A percentile compares a stretch with the other conserved stretches of the same genome.
Conservation (phyloP, 169 alveolate species). For the Plasmodium malariae region DNA sequence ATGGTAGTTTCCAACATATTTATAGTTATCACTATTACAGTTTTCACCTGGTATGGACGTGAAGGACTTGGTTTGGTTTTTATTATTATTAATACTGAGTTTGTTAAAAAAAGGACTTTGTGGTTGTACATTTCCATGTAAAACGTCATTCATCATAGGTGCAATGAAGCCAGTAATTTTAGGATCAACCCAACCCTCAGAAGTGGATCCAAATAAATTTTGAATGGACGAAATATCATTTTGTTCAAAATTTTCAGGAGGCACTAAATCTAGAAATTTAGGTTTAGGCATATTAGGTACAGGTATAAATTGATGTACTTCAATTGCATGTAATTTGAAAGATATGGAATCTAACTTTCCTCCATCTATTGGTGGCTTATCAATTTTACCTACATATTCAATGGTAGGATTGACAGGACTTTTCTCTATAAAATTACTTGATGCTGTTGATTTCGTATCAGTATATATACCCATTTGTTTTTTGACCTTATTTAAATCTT, state of each 20-base stretch:
- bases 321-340: slow-evolving; percentile 91
- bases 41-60: not conserved
- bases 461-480: slow-evolving; percentile 42
- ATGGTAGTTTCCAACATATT: not conserved
- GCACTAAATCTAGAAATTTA: slow-evolving; percentile 84
- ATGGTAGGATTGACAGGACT: slow-evolving; percentile 82
- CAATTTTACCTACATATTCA: slow-evolving; percentile 82
- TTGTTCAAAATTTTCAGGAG: slow-evolving; percentile 70
- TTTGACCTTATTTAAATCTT: slow-evolving; percentile 67
- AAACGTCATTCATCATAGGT: slow-evolving; percentile 89
- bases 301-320: slow-evolving; percentile 90
- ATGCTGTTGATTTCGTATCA: slow-evolving; percentile 24
- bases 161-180: slow-evolving; percentile 90
- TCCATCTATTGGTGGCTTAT: slow-evolving; percentile 84
- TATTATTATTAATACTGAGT: slow-evolving; percentile 19
- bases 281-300: slow-evolving; percentile 86
- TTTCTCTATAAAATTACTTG: slow-evolving; percentile 62
- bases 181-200: slow-evolving; percentile 90
- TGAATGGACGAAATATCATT: slow-evolving; percentile 82
- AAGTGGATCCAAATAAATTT: slow-evolving; percentile 82
- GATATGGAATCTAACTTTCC: slow-evolving; percentile 85
- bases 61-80: not conserved
- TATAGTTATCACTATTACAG: not conserved
- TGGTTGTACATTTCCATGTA: slow-evolving; percentile 82
- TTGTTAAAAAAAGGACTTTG: slow-evolving; percentile 68